Conservation (phyloP, 1,139 yeast species). For the Kazachstania sp. region DNA sequence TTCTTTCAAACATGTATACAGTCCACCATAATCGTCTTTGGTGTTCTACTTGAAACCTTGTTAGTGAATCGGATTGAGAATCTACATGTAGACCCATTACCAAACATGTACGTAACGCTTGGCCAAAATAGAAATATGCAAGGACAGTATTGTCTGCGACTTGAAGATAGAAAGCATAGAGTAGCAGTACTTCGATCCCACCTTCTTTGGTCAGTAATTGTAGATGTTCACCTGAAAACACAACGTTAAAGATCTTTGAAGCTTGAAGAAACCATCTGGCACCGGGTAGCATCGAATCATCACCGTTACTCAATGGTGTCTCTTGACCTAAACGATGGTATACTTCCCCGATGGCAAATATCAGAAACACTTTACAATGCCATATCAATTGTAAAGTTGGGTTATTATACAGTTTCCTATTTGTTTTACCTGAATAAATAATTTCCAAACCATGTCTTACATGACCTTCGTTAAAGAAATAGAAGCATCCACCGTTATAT, state of each 20-base stretch:
- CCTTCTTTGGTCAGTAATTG: conserved; percentile 72
- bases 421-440: conserved; percentile 38
- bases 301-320: conserved; percentile 27
- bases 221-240: conserved; percentile 71
- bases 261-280: conserved; percentile 71
- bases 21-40: conserved; percentile 87
- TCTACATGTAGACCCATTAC: conserved; percentile 80
- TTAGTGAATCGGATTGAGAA: conserved; percentile 56
- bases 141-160: conserved; percentile 82
- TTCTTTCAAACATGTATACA: conserved; percentile 79
- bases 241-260: conserved; percentile 62
- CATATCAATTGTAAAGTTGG: conserved; percentile 58
- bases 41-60: conserved; percentile 67
- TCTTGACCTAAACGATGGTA: conserved; percentile 55
- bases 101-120: conserved; percentile 66
- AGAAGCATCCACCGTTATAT: conserved; percentile 78
- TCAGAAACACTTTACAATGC: conserved; percentile 67
- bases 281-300: conserved; percentile 41
- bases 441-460: conserved; percentile 58
- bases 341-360: conserved; percentile 82
- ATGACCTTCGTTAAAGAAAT: conserved; percentile 74
- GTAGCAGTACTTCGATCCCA: conserved; percentile 68
- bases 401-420: conserved; percentile 12
- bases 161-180: conserved; percentile 74
- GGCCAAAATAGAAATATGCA: conserved; percentile 71